Percentiles rank a stretch among this genome's conserved stretches.
These are phyloP conservation scores for Hyphodiscus hymeniophilus DNA, from an alignment of 495 filamentous ascomycete species.

Conservation along the genomic window DNA sequence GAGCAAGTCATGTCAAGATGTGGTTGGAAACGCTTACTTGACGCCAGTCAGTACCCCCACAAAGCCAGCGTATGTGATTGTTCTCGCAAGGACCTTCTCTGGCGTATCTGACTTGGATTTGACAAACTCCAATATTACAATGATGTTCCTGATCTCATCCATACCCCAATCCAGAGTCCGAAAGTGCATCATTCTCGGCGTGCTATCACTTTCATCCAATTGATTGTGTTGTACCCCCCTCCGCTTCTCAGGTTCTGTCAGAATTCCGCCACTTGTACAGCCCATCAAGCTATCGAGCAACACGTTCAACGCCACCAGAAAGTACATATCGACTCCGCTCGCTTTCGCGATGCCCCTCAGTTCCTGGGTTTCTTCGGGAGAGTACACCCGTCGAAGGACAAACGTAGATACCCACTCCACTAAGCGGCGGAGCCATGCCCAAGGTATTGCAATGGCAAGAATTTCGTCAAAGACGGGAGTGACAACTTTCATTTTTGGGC, in stretches of 20 bases:
- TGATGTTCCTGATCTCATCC: conserved; percentile 45
- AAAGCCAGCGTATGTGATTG: conserved; percentile 55
- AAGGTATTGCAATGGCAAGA: conserved; percentile 9
- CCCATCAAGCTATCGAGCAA: conserved; percentile 58
- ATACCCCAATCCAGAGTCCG: conserved; percentile 63
- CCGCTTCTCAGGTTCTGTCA: conserved; percentile 5
- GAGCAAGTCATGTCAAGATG: neutral
- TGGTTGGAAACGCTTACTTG: conserved; percentile 21
- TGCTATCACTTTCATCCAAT: conserved; percentile 14
- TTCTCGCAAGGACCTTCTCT: conserved; percentile 42
- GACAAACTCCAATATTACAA: conserved; percentile 53
- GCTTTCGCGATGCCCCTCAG: conserved; percentile 46
- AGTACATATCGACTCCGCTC: conserved; percentile 46
- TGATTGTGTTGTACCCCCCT: conserved; percentile 9
- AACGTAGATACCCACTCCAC: conserved; percentile 33
- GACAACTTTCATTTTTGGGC: conserved; percentile 31
- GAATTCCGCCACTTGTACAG: conserved; percentile 52
- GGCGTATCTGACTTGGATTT: conserved; percentile 22
- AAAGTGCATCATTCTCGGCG: conserved; percentile 47
- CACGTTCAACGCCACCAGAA: conserved; percentile 54
- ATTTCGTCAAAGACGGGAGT: conserved; percentile 41
- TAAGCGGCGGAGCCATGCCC: conserved; percentile 6
- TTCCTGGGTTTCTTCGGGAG: conserved; percentile 51
- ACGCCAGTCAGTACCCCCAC: conserved; percentile 57
- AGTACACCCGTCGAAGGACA: conserved; percentile 41